Percentiles rank a stretch among this genome's conserved stretches.
phyloP scores from a whole-genome alignment of 306 rosid species.

The Quercus robur region DNA sequence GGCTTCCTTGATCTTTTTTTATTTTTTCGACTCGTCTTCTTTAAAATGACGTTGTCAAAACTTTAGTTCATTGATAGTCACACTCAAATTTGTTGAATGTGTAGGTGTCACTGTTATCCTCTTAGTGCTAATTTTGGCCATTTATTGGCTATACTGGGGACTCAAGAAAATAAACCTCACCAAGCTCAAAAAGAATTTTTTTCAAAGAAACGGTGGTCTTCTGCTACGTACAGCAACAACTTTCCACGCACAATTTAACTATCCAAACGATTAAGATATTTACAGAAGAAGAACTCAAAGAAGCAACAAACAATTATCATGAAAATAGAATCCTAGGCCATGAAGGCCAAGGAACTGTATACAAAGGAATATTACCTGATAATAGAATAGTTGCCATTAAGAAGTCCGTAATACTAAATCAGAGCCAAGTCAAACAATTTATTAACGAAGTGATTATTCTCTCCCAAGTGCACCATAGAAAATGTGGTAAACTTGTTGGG shows the following conservation, averaged over 20 bases:
- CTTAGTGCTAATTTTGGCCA: not conserved
- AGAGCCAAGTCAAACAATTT: constrained; percentile 36
- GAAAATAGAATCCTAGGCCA: constrained; percentile 26
- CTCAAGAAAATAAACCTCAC: constrained; percentile 24
- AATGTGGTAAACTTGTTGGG: constrained; percentile 47
- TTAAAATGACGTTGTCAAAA: no score
- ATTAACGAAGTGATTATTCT: constrained; percentile 38
- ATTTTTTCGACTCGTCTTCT: no score
- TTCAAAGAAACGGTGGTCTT: constrained; percentile 33
- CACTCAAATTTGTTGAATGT: not conserved
- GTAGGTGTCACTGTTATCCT: constrained; percentile 13
- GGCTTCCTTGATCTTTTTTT: no score
- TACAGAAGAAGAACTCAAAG: constrained; percentile 13
- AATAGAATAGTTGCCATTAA: constrained; percentile 28
- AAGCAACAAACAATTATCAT: constrained; percentile 40
- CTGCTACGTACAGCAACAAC: constrained; percentile 22
- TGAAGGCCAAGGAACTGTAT: constrained; percentile 32
- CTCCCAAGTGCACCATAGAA: constrained; percentile 45
- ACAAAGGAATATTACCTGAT: not conserved
- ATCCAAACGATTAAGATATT: constrained; percentile 18
- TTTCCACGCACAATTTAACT: not conserved
- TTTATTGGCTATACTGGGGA: constrained; percentile 1
- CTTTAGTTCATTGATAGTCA: no score
- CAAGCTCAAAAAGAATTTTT: constrained; percentile 28
- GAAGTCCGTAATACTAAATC: constrained; percentile 30